Evolutionary conservation across 208 protist species (phyloP), one percentile per base, ranked within the genome.

Genomic region (Wallacemonas sp.): DNA sequence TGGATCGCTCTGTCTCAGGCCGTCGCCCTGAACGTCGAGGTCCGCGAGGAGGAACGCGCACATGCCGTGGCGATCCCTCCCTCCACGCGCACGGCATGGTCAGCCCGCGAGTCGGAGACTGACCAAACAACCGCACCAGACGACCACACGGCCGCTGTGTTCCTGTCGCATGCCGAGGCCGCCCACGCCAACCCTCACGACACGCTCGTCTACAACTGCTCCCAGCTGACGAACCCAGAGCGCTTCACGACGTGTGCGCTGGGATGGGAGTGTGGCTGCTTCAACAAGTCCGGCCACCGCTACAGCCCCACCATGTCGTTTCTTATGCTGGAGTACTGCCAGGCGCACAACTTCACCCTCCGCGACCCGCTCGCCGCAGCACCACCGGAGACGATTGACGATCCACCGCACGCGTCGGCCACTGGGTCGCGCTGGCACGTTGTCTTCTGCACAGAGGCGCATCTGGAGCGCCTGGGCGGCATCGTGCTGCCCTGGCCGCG

Each of bases 291-390:
- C 36, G 85, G 85, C 9, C 29, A 12, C 1, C 74, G 66, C 56
- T 93, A 93, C 72, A 49, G 21, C 36, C 8, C 73, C 9, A 5
- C 29, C 32, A 67, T 68, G 26, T 67, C 76, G 14, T 76, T 86
- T 60, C 61, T 76, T 4, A 74, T 93, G 67, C 76, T 76, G 27
- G 71, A 81, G 65, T 88, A 93, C 72, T 87, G 81, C 62, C 24
- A 39, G 24, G 29, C 38, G 29, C 60, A 65, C 27, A 2, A 23
- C 9, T 52, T 52, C 60, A 48, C 38, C 12, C 14, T 32, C n/a
- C 6, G 2, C 23, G 32, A 43, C 11, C 43, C 32, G 32, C 24
- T 14, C 32, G 32, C 24, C 2, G 29, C 5, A 64, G 3, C 41
- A 64, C 9, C 23, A 2, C 27, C 11, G 27, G 4, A 55, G 41